Base-by-base conservation (phyloP, 352 stramenopile genomes). In the Pythium grandisporangium region DNA sequence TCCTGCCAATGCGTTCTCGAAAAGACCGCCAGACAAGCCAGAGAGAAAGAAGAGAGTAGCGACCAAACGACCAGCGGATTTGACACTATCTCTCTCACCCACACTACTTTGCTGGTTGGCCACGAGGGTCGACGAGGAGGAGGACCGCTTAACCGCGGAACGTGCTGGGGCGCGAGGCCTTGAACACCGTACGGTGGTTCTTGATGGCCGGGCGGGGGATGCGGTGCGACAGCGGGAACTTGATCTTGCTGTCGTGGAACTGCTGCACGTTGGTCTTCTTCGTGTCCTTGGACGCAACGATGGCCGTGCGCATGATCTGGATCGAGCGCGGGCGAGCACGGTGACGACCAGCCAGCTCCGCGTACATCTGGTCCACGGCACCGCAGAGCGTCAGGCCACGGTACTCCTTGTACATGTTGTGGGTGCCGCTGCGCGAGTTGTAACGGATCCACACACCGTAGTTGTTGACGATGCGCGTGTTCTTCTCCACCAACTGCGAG, bases 351-450 rank as follows among this genome's bases (percentile, higher is more conserved):
- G 96, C 96, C 62, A 99, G 97, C 75, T 99, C 97, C 29, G 96
- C 58, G 82, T 98, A 99, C 55, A 99, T 87, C 83, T 99, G 95
- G 53, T 98, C 93, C 22, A 99, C 91, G 45, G 97, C 96, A 55
- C 92, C 93, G 54, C 93, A 98, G 38, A 99, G 79, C 39, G 85
- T 98, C 50, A 98, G 65, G 61, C 98, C 94, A 78, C 97, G 87
- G 94, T 98, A 99, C 83, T 99, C 97, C 75, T 98, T 98, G 95
- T 99, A 99, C 97, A 99, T 99, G 85, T 99, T 99, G 90, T 99
- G 97, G 34, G 96, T 99, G 63, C 96, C 96, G 46, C 89, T 98
- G 61, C 96, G 91, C 48, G 95, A 99, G 77, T 99, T 98, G 82
- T 99, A 99, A 55, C 96, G 92, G 58, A 99, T 94, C 94, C 95